phyloP scores from a whole-genome alignment of 139 green algal species.

The Chlamydomonas eustigma region DNA sequence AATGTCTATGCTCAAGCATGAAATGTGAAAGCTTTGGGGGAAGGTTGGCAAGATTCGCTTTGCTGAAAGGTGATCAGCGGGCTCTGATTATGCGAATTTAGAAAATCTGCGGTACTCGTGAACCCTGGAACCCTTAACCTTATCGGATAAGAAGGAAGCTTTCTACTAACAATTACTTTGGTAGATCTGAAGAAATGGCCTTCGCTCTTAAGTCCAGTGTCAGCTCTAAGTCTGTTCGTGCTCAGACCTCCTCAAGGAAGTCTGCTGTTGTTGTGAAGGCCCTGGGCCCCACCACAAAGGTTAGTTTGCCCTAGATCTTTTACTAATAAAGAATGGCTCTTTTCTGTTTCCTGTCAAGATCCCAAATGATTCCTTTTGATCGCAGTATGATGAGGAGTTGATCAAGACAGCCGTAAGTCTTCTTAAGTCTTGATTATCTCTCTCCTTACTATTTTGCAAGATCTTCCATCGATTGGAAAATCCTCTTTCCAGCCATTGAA shows the following conservation, averaged over 20 bases:
- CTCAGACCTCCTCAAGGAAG: background rate
- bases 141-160: slow-evolving; percentile 5
- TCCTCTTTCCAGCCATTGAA: background rate
- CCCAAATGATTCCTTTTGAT: too few relatives aligned
- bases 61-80: too few relatives aligned
- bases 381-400: slow-evolving; percentile 19
- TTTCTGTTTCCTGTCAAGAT: too few relatives aligned
- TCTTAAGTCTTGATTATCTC: background rate
- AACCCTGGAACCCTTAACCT: too few relatives aligned
- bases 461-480: background rate
- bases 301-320: too few relatives aligned
- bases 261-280: background rate
- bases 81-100: too few relatives aligned
- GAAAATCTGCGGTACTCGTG: too few relatives aligned
- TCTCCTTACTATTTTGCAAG: background rate
- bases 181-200: background rate
- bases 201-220: slow-evolving; percentile 14
- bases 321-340: too few relatives aligned
- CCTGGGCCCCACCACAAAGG: background rate
- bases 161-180: background rate
- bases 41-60: too few relatives aligned
- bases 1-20: too few relatives aligned
- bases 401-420: slow-evolving; percentile 19
- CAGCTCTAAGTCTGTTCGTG: slow-evolving; percentile 8
- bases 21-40: too few relatives aligned